Evolutionary conservation across 1,284 basidiomycete species (phyloP).

Genomic region (Ganoderma sinense): DNA sequence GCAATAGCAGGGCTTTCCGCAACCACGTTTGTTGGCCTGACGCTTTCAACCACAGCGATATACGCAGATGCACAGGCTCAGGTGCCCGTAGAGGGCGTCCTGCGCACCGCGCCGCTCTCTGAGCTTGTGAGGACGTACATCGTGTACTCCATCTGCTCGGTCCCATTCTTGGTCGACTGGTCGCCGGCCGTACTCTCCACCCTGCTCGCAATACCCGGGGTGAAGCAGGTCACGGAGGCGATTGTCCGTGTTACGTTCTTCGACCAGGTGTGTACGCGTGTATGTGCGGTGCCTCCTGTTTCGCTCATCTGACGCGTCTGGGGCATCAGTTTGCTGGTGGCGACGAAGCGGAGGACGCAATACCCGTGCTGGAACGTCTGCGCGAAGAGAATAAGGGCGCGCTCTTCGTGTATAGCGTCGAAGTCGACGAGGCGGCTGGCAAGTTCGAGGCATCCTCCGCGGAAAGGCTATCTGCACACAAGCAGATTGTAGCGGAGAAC

Average conservation of each 20-base stretch:
- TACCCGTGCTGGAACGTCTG: slow-evolving; percentile 72
- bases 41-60: slow-evolving; percentile 3
- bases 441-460: slow-evolving; percentile 24
- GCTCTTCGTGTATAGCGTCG: slow-evolving; percentile 88
- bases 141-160: slow-evolving; percentile 84
- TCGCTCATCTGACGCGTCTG: slow-evolving; percentile 31
- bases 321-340: slow-evolving; percentile 83
- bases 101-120: slow-evolving; percentile 42
- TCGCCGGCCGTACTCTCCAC: slow-evolving; percentile 74
- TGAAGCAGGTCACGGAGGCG: slow-evolving; percentile 72
- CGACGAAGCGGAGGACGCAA: slow-evolving; percentile 76
- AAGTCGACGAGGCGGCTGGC: slow-evolving; percentile 68
- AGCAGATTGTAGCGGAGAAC: slow-evolving; percentile 76
- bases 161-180: slow-evolving; percentile 82
- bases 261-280: slow-evolving; percentile 61
- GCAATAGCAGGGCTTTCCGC: slow-evolving; percentile 6
- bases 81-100: slow-evolving; percentile 8
- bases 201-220: slow-evolving; percentile 69
- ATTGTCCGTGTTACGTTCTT: slow-evolving; percentile 89
- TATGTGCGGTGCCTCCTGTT: too few species aligned
- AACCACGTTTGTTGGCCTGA: slow-evolving; percentile 7
- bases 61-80: slow-evolving; percentile 4
- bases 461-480: slow-evolving; percentile 46
- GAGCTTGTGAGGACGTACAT: slow-evolving; percentile 74
- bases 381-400: slow-evolving; percentile 76